These are phyloP conservation scores for Circinella minor DNA, from an alignment of 371 early-diverging fungal genomes.

Conservation along the genomic window DNA sequence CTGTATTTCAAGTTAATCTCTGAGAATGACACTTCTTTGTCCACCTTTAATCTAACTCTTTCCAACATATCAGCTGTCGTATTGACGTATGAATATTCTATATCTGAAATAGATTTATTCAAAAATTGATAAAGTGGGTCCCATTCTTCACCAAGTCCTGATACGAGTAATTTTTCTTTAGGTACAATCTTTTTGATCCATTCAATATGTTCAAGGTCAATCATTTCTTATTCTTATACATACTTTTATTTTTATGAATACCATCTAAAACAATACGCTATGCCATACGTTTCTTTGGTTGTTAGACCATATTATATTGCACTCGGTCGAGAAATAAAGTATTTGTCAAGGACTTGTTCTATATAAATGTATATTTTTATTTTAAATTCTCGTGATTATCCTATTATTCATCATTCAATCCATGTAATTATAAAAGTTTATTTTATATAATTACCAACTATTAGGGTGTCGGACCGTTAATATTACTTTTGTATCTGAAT, in stretches of 20 bases:
- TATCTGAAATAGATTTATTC: slow-evolving; percentile 14
- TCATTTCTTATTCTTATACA: slow-evolving; percentile 27
- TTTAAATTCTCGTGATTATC: too few species aligned
- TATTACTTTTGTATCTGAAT: slow-evolving; percentile 44
- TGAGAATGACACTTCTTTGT: not conserved
- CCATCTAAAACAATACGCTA: slow-evolving; percentile 23
- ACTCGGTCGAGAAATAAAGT: too few species aligned
- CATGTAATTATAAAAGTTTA: too few species aligned
- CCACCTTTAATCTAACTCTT: too few species aligned
- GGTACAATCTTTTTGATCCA: slow-evolving; percentile 33
- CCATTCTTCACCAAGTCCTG: slow-evolving; percentile 39
- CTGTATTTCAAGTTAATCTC: not conserved
- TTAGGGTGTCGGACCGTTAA: slow-evolving; percentile 37
- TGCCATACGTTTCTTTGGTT: slow-evolving; percentile 12
- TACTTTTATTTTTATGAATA: slow-evolving; percentile 10
- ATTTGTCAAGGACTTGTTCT: too few species aligned
- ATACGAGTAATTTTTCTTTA: slow-evolving; percentile 24
- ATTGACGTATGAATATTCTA: slow-evolving; percentile 17
- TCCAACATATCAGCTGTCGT: not conserved
- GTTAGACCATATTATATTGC: too few species aligned
- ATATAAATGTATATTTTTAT: too few species aligned
- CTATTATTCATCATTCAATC: too few species aligned
- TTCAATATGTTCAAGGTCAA: slow-evolving; percentile 30
- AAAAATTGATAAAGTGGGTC: slow-evolving; percentile 21
- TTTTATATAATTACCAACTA: slow-evolving; percentile 32